phyloP scores from a whole-genome alignment of 1,139 yeast species.

The Candida sanyaensis region DNA sequence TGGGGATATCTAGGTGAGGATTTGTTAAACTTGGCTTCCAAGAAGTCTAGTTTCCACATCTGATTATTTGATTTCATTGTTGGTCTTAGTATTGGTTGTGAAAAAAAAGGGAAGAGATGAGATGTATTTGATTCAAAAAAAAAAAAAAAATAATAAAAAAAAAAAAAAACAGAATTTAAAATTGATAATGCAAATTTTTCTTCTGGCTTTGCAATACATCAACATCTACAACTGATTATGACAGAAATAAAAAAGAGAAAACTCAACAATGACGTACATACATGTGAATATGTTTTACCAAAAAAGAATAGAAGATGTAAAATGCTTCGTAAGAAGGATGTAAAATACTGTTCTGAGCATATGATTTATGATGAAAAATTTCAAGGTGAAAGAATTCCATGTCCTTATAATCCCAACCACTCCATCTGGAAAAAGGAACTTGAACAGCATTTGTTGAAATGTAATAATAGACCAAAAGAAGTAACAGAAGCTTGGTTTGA shows the following conservation, averaged over 20 bases:
- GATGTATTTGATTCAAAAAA: neutral
- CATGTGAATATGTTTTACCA: conserved; percentile 48
- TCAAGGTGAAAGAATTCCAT: conserved; percentile 54
- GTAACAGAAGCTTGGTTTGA: conserved; percentile 45
- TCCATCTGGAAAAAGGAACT: conserved; percentile 66
- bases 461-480: conserved; percentile 48
- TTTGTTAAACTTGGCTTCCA: conserved; percentile 48
- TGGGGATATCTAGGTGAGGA: conserved; percentile 53
- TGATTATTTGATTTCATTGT: conserved; percentile 16
- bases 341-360: conserved; percentile 67
- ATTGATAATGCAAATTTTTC: neutral
- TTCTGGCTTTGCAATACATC: neutral
- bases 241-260: conserved; percentile 18
- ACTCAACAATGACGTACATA: conserved; percentile 9
- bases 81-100: neutral
- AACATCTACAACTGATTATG: conserved; percentile 1
- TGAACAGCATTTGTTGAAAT: conserved; percentile 58
- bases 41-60: conserved; percentile 53
- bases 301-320: conserved; percentile 59
- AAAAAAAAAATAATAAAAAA: too few species aligned
- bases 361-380: conserved; percentile 21
- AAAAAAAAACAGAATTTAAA: neutral
- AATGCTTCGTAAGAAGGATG: conserved; percentile 55
- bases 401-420: conserved; percentile 79
- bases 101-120: conserved; percentile 14